These are phyloP conservation scores for Xylaria bambusicola DNA, from an alignment of 495 filamentous ascomycete species.

Conservation along the genomic window DNA sequence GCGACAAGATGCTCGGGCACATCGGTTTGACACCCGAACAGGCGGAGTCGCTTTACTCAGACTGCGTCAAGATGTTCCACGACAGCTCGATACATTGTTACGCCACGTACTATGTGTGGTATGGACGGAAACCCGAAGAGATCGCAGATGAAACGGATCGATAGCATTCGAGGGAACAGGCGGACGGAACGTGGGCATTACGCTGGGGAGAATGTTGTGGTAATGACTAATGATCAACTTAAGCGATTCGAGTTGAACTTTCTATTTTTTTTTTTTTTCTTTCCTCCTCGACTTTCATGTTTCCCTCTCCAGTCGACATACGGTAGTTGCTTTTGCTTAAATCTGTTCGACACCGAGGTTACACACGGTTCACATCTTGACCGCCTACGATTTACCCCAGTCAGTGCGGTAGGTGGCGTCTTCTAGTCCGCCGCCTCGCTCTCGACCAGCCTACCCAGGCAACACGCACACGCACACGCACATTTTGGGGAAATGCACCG, in stretches of 20 bases:
- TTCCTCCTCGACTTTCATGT: not conserved
- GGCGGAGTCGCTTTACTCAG: constrained; percentile 4
- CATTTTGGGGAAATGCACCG: no score
- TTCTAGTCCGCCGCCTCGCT: not conserved
- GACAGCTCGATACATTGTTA: constrained; percentile 13
- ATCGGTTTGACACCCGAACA: constrained; percentile 10
- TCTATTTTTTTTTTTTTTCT: not conserved
- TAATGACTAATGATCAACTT: constrained; percentile 21
- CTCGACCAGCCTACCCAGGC: not conserved
- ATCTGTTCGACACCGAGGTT: no score
- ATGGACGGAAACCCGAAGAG: constrained; percentile 15
- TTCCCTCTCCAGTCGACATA: not conserved
- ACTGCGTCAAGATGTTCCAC: constrained; percentile 12
- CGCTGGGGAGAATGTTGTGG: not conserved
- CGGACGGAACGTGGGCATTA: not conserved
- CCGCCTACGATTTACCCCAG: no score
- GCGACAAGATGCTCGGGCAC: constrained; percentile 6
- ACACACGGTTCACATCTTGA: no score
- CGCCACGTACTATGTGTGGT: constrained; percentile 21
- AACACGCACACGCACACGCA: no score
- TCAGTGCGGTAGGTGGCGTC: not conserved
- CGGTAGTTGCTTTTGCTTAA: not conserved
- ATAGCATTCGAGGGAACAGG: not conserved
- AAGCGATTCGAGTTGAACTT: not conserved
- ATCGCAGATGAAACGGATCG: not conserved